Evolutionary conservation across 164 flowering plant genomes (phyloP), one percentile per base, ranked within the genome.

Genomic region (Kingdonia uniflora): DNA sequence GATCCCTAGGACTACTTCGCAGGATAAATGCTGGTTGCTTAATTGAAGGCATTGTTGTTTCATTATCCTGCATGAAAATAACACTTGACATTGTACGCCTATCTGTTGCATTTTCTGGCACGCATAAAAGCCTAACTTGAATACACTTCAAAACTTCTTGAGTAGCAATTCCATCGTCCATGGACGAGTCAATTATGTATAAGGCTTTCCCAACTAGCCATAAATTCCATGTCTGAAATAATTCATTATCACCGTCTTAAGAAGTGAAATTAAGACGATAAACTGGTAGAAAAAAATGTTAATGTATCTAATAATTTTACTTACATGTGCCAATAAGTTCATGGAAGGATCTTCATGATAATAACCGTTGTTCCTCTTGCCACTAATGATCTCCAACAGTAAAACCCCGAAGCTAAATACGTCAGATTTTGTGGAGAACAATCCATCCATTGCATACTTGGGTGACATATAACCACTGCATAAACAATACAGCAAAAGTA

Each of bases 401-500:
- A 84, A 37, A 15, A 84, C 87, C 1, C 87, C 91, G 23, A 80
- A 83, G 44, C 87, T 79, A 53, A 79, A 84, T 19, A 74, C 80
- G 63, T 84, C 91, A 5, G 87, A 84, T 64, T 79, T 84, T 15
- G 58, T 54, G 0, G 91, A 80, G 66, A 79, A 80, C 0, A 60
- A 55, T 6, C 91, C 86, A 42, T 75, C 76, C 84, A 83, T 75
- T 23, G 82, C 81, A 42, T 83, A 80, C 55, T 83, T 84, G 1
- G 86, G 90, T 12, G 90, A 65, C 90, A 80, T 80, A 42, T 80
- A 80, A 17, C 90, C 90, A 49, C 86, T 83, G 71, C 70, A 66
- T 0, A 12, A 5, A 50, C 35, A 4, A 29, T 8, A 29, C 35
- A 29, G 8, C n/a, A 29, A 29, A 29, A 8, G 35, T 29, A 29